A percentile compares a stretch with the other conserved stretches of the same genome.
Conservation (phyloP, 2,329 filamentous ascomycete genomes). For the Pseudocercospora fuligena region DNA sequence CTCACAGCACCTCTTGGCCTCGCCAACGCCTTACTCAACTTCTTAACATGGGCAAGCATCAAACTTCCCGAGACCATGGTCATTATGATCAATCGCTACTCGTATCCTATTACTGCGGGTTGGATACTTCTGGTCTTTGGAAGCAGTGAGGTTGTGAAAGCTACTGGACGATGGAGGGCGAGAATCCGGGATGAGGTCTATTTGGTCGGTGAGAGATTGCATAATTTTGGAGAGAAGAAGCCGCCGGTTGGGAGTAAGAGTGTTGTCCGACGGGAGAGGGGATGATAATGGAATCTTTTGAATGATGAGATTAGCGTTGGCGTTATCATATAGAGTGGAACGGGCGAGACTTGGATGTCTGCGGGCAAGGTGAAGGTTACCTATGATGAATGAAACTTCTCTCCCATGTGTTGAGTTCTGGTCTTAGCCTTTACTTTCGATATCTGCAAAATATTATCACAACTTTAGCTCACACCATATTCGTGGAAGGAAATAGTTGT, state of each 20-base stretch:
- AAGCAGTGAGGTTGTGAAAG: constrained; percentile 49
- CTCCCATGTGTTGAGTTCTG: not conserved
- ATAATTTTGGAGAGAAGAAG: constrained; percentile 80
- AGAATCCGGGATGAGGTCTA: constrained; percentile 94
- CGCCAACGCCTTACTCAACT: constrained; percentile 57
- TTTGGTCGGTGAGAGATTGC: constrained; percentile 88
- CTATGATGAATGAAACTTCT: not conserved
- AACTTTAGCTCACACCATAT: too few species aligned
- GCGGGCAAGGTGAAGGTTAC: not conserved
- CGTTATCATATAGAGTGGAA: not conserved
- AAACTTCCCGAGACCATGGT: constrained; percentile 1
- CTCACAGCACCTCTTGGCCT: constrained; percentile 68
- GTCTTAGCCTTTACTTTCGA: too few species aligned
- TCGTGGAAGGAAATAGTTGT: too few species aligned
- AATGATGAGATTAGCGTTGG: constrained; percentile 16
- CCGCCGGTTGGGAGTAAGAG: constrained; percentile 40
- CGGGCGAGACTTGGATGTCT: not conserved
- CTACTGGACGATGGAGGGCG: constrained; percentile 76
- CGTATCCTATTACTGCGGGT: constrained; percentile 66
- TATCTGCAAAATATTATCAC: too few species aligned
- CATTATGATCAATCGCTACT: constrained; percentile 63
- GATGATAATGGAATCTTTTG: not conserved
- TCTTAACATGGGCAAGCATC: constrained; percentile 12
- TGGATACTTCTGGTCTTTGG: constrained; percentile 21
- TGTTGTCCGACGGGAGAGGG: constrained; percentile 38